A percentile compares a stretch with the other conserved stretches of the same genome.
Conservation (phyloP, 176 grass and related monocot species). For the Eleusine coracana region DNA sequence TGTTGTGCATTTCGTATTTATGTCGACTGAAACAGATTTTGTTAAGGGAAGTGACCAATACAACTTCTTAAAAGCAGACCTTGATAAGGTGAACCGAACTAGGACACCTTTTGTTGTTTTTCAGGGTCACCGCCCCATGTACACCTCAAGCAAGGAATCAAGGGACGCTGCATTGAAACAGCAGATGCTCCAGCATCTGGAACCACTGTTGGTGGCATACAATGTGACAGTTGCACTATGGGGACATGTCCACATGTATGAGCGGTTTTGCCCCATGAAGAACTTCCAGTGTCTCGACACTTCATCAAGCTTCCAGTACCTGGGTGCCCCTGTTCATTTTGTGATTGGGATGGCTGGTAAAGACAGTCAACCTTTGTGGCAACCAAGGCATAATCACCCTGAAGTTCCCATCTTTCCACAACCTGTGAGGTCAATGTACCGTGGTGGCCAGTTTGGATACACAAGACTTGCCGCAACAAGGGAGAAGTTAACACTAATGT, state of each 20-base stretch:
- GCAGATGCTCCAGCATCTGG: constrained; percentile 75
- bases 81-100: constrained; percentile 77
- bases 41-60: constrained; percentile 72
- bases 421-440: constrained; percentile 75
- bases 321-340: constrained; percentile 76
- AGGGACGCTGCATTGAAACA: constrained; percentile 61
- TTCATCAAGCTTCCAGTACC: constrained; percentile 67
- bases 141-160: constrained; percentile 77
- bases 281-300: constrained; percentile 68
- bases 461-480: constrained; percentile 74
- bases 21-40: constrained; percentile 93
- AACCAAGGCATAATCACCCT: constrained; percentile 71
- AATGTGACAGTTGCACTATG: constrained; percentile 94
- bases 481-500: constrained; percentile 73
- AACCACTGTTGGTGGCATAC: constrained; percentile 72
- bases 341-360: constrained; percentile 97
- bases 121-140: constrained; percentile 96
- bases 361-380: constrained; percentile 79
- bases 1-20: constrained; percentile 91
- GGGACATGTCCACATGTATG: constrained; percentile 96
- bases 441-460: constrained; percentile 83
- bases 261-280: constrained; percentile 90
- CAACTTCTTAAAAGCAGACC: constrained; percentile 82
- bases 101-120: constrained; percentile 88
- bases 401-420: constrained; percentile 79